phyloP scores from a whole-genome alignment of 1,284 basidiomycete genomes.

The Grifola frondosa region DNA sequence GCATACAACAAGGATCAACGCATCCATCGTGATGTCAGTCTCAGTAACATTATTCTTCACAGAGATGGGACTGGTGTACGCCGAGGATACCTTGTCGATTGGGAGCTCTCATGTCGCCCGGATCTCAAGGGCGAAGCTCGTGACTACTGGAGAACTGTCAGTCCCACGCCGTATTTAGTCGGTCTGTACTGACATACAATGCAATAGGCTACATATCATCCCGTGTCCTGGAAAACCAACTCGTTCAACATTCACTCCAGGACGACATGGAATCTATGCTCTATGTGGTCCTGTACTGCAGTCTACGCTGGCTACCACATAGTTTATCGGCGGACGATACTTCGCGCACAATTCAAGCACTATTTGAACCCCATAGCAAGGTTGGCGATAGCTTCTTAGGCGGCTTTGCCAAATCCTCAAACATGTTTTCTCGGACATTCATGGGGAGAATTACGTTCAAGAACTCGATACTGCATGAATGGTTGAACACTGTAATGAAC shows the following conservation, averaged over 20 bases:
- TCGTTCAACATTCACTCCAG: background rate
- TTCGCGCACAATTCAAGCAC: no score
- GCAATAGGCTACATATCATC: background rate
- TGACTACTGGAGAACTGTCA: slow-evolving; percentile 1
- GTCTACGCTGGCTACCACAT: background rate
- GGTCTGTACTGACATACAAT: background rate
- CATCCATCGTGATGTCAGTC: background rate
- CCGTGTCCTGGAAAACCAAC: background rate
- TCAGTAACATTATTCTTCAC: slow-evolving; percentile 1
- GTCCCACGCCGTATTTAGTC: no score
- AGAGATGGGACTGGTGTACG: background rate
- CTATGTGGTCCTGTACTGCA: background rate
- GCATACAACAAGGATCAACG: background rate
- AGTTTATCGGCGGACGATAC: no score
- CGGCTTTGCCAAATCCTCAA: no score
- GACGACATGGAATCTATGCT: slow-evolving; percentile 1
- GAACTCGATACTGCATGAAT: background rate
- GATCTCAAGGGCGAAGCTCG: background rate
- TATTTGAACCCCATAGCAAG: no score
- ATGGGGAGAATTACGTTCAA: background rate
- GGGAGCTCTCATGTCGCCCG: slow-evolving; percentile 1
- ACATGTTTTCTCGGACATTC: no score
- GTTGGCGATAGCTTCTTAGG: no score
- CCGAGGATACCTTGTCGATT: slow-evolving; percentile 1
- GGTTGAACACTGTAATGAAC: background rate